Evolutionary conservation across 106 monocot genomes (phyloP).

Genomic region (Ottelia alismoides): DNA sequence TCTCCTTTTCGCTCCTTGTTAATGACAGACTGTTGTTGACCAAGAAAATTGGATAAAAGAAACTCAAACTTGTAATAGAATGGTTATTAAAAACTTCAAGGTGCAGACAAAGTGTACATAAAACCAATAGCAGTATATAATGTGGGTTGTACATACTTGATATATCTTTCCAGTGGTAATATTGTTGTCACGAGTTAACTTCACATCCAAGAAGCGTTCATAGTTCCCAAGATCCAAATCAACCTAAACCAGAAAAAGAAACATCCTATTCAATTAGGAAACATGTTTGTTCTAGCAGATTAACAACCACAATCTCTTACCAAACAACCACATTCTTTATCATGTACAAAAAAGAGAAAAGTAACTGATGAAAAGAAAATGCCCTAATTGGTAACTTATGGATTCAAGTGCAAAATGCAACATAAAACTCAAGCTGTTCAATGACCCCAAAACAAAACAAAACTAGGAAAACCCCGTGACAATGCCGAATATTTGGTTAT

Average conservation of each 20-base stretch:
- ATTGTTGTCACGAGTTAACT: conserved; percentile 18
- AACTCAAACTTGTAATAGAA: background rate
- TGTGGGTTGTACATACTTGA: conserved; percentile 12
- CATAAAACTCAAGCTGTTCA: too few species aligned
- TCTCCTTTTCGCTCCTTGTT: conserved; percentile 48
- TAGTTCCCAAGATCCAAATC: conserved; percentile 24
- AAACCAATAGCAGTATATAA: background rate
- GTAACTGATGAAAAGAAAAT: too few species aligned
- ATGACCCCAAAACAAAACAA: too few species aligned
- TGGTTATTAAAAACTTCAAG: background rate
- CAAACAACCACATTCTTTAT: too few species aligned
- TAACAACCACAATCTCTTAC: too few species aligned
- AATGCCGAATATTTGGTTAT: background rate
- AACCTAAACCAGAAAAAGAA: conserved; percentile 6
- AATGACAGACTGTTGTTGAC: conserved; percentile 26
- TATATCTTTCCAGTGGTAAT: conserved; percentile 25
- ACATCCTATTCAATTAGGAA: background rate
- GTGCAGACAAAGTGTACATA: too few species aligned
- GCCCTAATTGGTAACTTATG: too few species aligned
- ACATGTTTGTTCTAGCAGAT: too few species aligned
- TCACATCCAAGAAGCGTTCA: conserved; percentile 18
- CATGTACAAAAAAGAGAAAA: too few species aligned
- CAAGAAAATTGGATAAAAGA: background rate
- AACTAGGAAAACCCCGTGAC: too few species aligned
- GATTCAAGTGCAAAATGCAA: too few species aligned